Conservation (phyloP, 495 filamentous ascomycete species). For the Penicillium atrosanguineum region DNA sequence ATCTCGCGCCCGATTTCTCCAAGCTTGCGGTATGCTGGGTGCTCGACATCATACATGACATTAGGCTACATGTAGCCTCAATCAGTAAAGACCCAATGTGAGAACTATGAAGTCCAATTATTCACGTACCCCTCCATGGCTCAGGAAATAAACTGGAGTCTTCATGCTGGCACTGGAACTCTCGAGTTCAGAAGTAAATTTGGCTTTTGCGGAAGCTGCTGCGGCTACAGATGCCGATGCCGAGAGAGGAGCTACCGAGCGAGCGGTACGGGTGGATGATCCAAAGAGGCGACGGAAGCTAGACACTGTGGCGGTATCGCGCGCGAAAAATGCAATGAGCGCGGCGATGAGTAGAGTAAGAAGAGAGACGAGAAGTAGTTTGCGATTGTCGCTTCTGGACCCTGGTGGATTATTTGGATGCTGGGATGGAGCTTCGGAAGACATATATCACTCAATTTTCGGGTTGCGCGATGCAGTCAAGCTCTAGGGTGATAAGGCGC, state of each 20-base stretch:
- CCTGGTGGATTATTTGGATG: neutral
- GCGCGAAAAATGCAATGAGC: conserved; percentile 14
- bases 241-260: conserved; percentile 5
- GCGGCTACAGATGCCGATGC: conserved; percentile 3
- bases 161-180: conserved; percentile 17
- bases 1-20: conserved; percentile 72
- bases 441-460: conserved; percentile 16
- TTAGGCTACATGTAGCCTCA: conserved; percentile 51
- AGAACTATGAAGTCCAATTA: neutral
- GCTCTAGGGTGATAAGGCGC: neutral
- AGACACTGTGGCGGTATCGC: conserved; percentile 33
- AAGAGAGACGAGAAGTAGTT: conserved; percentile 10
- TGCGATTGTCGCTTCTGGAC: neutral
- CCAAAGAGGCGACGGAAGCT: conserved; percentile 27
- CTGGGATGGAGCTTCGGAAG: conserved; percentile 17
- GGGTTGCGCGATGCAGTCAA: neutral
- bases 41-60: conserved; percentile 68
- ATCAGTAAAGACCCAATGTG: neutral
- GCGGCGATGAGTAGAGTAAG: conserved; percentile 17
- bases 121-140: conserved; percentile 68
- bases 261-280: conserved; percentile 13
- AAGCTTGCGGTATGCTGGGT: conserved; percentile 73
- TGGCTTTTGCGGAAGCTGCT: neutral
- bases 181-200: neutral
- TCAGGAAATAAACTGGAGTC: conserved; percentile 75